These are phyloP conservation scores for Fusarium brachygibbosum DNA, from an alignment of 2,329 filamentous ascomycete species.

Conservation along the genomic window DNA sequence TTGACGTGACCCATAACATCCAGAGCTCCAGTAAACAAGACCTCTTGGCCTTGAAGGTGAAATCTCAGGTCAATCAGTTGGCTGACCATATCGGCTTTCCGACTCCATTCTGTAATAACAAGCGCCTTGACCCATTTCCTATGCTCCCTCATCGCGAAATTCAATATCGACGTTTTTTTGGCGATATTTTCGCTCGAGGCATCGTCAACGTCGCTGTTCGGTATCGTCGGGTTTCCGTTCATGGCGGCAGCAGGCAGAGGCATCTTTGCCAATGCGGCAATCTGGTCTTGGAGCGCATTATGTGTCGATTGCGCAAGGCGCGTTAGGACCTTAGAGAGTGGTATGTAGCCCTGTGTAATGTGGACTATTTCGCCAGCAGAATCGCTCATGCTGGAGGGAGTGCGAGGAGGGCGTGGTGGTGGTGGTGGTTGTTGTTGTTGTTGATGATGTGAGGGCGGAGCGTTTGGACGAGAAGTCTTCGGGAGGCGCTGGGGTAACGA, in stretches of 20 bases:
- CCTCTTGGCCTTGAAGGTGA: slow-evolving; percentile 76
- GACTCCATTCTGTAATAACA: slow-evolving; percentile 91
- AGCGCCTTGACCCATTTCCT: slow-evolving; percentile 93
- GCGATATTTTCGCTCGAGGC: slow-evolving; percentile 74
- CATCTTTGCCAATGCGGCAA: slow-evolving; percentile 78
- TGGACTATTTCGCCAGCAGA: slow-evolving; percentile 75
- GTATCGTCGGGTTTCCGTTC: slow-evolving; percentile 63
- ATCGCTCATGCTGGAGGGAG: slow-evolving; percentile 65
- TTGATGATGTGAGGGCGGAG: slow-evolving; percentile 33
- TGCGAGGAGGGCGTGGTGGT: slow-evolving; percentile 41
- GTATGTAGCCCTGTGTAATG: slow-evolving; percentile 81
- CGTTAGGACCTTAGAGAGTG: slow-evolving; percentile 79
- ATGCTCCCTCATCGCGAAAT: slow-evolving; percentile 84
- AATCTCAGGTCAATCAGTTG: slow-evolving; percentile 88
- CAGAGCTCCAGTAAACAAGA: slow-evolving; percentile 71
- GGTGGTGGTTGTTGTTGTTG: slow-evolving; percentile 24
- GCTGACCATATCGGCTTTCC: slow-evolving; percentile 81
- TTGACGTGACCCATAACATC: slow-evolving; percentile 79
- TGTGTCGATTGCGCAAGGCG: slow-evolving; percentile 87
- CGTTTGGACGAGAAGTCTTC: slow-evolving; percentile 28
- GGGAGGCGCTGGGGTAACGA: slow-evolving; percentile 35
- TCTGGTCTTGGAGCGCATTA: slow-evolving; percentile 78
- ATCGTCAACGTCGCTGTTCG: slow-evolving; percentile 62
- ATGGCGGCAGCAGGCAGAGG: slow-evolving; percentile 65
- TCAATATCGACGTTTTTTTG: slow-evolving; percentile 81